These are phyloP conservation scores for Tuber microsphaerosporum DNA, from an alignment of 495 filamentous ascomycete genomes.

Conservation along the genomic window DNA sequence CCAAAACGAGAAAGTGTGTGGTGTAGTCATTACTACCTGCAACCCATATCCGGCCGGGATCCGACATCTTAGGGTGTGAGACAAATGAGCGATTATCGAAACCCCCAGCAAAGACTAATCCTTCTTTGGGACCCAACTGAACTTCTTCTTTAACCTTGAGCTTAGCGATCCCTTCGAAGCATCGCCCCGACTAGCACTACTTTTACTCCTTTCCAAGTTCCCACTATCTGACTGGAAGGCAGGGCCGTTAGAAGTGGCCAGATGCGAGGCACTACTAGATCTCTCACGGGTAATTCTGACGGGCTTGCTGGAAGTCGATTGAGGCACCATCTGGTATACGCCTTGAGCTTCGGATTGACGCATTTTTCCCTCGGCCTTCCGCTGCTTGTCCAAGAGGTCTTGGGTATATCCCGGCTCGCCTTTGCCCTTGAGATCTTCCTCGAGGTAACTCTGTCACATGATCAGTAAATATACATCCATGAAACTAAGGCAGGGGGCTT, in stretches of 20 bases:
- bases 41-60: neutral
- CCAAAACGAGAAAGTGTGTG: neutral
- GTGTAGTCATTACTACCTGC: neutral
- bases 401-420: constrained; percentile 67
- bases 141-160: constrained; percentile 25
- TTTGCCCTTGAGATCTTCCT: constrained; percentile 70
- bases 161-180: constrained; percentile 16
- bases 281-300: neutral
- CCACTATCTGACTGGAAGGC: neutral
- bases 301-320: neutral
- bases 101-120: constrained; percentile 13
- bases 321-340: constrained; percentile 27
- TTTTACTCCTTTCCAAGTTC: constrained; percentile 21
- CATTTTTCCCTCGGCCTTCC: constrained; percentile 41
- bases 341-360: constrained; percentile 16
- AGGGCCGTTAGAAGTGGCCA: neutral
- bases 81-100: neutral
- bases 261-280: neutral
- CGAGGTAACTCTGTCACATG: constrained; percentile 55
- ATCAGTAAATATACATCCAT: neutral
- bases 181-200: constrained; percentile 14
- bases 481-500: constrained; percentile 40
- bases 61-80: neutral
- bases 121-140: constrained; percentile 19
- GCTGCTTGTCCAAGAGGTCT: constrained; percentile 57